These are phyloP conservation scores for Trypethelium eluteriae DNA, from an alignment of 495 filamentous ascomycete species.

Conservation along the genomic window DNA sequence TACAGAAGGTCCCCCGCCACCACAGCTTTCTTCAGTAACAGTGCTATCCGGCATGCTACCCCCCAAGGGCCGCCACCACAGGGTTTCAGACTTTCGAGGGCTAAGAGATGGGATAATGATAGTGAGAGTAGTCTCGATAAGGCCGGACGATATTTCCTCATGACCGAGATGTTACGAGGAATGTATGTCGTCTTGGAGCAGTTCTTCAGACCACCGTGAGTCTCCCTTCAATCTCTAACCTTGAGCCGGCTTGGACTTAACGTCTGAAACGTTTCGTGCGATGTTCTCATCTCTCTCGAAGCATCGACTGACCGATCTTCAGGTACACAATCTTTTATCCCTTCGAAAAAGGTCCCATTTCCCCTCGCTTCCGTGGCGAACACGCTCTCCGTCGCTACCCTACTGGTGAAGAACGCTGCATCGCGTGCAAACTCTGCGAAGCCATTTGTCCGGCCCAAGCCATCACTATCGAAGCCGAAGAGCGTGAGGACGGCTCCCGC, in stretches of 20 bases:
- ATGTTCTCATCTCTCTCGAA: background rate
- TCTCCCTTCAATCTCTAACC: constrained; percentile 28
- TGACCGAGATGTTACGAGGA: constrained; percentile 90
- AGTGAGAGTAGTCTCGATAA: constrained; percentile 67
- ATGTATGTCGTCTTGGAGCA: constrained; percentile 98
- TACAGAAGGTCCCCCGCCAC: constrained; percentile 39
- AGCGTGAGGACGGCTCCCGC: constrained; percentile 88
- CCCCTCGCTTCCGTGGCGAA: constrained; percentile 93
- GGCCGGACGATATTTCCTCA: constrained; percentile 83
- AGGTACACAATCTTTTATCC: constrained; percentile 98
- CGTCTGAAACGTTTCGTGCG: background rate
- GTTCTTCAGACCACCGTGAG: constrained; percentile 94
- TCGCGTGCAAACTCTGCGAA: constrained; percentile 98
- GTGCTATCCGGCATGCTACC: constrained; percentile 53
- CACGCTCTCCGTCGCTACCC: constrained; percentile 93
- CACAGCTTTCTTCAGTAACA: constrained; percentile 57
- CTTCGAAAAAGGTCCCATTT: constrained; percentile 98
- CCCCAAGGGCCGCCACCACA: constrained; percentile 68
- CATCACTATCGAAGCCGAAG: constrained; percentile 97
- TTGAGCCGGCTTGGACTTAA: background rate
- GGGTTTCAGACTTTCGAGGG: constrained; percentile 64
- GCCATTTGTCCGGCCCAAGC: constrained; percentile 94
- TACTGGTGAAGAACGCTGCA: constrained; percentile 95
- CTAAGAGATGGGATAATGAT: constrained; percentile 62
- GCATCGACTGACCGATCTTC: constrained; percentile 5